phyloP scores from a whole-genome alignment of 192 early-diverging fungal species.

The Backusella liffmaniae region DNA sequence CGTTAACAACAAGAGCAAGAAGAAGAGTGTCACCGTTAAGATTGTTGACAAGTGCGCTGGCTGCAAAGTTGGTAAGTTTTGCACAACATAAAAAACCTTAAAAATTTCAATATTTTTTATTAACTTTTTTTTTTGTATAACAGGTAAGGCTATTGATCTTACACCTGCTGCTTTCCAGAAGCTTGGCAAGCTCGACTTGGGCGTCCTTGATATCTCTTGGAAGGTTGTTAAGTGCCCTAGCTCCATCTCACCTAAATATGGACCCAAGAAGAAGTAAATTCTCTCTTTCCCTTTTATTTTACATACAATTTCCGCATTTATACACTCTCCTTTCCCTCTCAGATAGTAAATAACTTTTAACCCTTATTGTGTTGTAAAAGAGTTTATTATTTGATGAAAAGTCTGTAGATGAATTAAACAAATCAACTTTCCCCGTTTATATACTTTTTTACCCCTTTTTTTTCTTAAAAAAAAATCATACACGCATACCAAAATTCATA shows the following conservation, averaged over 20 bases:
- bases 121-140: not conserved
- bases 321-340: not conserved
- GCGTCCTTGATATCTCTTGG: slow-evolving; percentile 23
- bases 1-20: slow-evolving; percentile 23
- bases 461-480: not conserved
- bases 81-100: not conserved
- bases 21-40: slow-evolving; percentile 27
- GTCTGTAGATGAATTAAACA: slow-evolving; percentile 15
- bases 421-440: slow-evolving; percentile 9
- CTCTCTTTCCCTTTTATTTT: not conserved
- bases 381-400: slow-evolving; percentile 3
- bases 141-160: slow-evolving; percentile 23
- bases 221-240: slow-evolving; percentile 11
- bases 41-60: slow-evolving; percentile 38
- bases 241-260: not conserved
- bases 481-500: slow-evolving; percentile 8
- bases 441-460: not conserved
- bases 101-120: not conserved
- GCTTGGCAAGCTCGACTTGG: slow-evolving; percentile 14
- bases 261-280: slow-evolving; percentile 7
- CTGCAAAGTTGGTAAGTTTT: slow-evolving; percentile 21
- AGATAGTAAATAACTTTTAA: not conserved
- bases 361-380: not conserved
- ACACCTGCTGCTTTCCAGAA: slow-evolving; percentile 25
- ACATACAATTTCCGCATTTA: not conserved